These are phyloP conservation scores for Cladosporium colombiae DNA, from an alignment of 2,329 filamentous ascomycete species.

Conservation along the genomic window DNA sequence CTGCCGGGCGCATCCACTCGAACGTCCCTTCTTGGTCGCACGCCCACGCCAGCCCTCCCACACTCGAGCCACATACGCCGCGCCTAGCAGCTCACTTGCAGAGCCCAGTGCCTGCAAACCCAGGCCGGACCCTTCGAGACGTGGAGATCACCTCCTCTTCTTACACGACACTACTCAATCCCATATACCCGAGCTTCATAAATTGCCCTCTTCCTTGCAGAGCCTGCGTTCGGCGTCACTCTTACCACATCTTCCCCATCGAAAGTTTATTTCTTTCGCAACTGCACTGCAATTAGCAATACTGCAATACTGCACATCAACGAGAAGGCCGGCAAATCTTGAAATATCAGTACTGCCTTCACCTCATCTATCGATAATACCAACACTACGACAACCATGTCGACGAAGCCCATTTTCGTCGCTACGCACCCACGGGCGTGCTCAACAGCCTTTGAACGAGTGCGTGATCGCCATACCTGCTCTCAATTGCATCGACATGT, in stretches of 20 bases:
- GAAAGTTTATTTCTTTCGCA: slow-evolving; percentile 13
- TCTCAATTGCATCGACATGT: not conserved
- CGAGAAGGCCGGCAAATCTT: slow-evolving; percentile 22
- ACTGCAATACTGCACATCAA: not conserved
- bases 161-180: not conserved
- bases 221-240: slow-evolving; percentile 8
- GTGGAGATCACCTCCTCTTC: slow-evolving; percentile 18
- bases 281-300: not conserved
- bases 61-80: not conserved
- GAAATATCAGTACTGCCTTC: slow-evolving; percentile 23
- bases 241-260: not conserved
- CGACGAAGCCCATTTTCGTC: slow-evolving; percentile 81
- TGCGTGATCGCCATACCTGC: slow-evolving; percentile 41
- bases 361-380: not conserved
- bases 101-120: slow-evolving; percentile 15
- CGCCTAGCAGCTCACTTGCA: slow-evolving; percentile 16
- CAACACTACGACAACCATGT: slow-evolving; percentile 54
- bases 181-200: slow-evolving; percentile 18
- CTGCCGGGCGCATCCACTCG: slow-evolving; percentile 13
- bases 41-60: slow-evolving; percentile 13
- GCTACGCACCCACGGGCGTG: slow-evolving; percentile 92
- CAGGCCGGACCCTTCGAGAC: slow-evolving; percentile 1
- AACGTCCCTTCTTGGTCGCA: not conserved
- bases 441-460: slow-evolving; percentile 95
- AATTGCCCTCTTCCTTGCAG: slow-evolving; percentile 13